Percentiles rank a stretch among this genome's conserved stretches.
Conservation (phyloP, 1,284 basidiomycete species). For the Vanrija humicola region DNA sequence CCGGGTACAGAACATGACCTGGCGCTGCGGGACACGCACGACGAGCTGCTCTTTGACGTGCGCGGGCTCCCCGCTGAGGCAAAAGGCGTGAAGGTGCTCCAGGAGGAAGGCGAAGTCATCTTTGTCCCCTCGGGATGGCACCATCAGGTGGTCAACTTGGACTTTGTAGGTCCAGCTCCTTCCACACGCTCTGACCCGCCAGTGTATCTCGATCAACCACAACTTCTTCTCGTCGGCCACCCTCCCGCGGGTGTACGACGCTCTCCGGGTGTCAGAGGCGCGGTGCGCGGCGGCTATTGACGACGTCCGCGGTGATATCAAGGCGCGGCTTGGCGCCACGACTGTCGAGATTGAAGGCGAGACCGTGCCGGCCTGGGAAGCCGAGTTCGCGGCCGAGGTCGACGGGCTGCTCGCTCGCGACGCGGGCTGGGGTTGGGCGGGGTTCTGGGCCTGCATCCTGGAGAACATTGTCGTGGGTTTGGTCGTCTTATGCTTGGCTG, state of each 20-base stretch:
- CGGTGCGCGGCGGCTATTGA: slow-evolving; percentile 49
- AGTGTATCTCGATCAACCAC: slow-evolving; percentile 54
- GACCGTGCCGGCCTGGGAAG: slow-evolving; percentile 38
- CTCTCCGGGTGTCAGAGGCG: slow-evolving; percentile 45
- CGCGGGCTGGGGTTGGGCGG: slow-evolving; percentile 52
- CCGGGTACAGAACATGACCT: slow-evolving; percentile 44
- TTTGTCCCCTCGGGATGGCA: slow-evolving; percentile 53
- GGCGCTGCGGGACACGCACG: slow-evolving; percentile 20
- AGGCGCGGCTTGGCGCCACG: slow-evolving; percentile 2
- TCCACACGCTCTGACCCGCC: neutral
- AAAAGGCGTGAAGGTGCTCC: slow-evolving; percentile 31
- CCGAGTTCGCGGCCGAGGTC: slow-evolving; percentile 51
- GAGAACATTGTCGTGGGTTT: slow-evolving; percentile 36
- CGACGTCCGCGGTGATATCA: slow-evolving; percentile 46
- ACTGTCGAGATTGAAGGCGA: slow-evolving; percentile 7
- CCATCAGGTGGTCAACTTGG: slow-evolving; percentile 48
- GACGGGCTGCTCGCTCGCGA: slow-evolving; percentile 50
- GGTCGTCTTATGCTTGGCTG: neutral
- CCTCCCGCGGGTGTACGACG: slow-evolving; percentile 49
- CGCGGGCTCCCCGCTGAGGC: slow-evolving; percentile 27
- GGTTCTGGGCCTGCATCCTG: slow-evolving; percentile 42
- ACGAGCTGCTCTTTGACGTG: slow-evolving; percentile 43
- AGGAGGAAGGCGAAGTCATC: slow-evolving; percentile 50
- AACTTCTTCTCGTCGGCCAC: slow-evolving; percentile 56
- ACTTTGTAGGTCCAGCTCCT: slow-evolving; percentile 29